Evolutionary conservation across 2,329 filamentous ascomycete species (phyloP).

Genomic region (Diaporthe humulicola): DNA sequence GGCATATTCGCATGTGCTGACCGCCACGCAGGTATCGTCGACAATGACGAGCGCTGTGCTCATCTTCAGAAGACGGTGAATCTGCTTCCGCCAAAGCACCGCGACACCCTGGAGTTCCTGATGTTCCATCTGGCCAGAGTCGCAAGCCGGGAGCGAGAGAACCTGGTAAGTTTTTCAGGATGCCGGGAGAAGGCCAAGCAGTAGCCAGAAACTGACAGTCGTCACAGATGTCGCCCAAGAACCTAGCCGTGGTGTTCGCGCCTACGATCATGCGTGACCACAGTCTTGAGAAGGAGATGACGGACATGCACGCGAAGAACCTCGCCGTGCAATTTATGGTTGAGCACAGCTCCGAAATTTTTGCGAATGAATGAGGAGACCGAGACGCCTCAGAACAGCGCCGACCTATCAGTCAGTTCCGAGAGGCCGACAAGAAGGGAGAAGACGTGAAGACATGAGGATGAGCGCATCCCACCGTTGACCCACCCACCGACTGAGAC

Average conservation of each 20-base stretch:
- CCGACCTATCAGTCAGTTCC: neutral
- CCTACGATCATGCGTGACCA: constrained; percentile 96
- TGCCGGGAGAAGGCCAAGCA: neutral
- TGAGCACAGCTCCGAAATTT: constrained; percentile 88
- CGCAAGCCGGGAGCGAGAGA: constrained; percentile 84
- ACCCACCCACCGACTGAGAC: constrained; percentile 24
- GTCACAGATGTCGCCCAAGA: constrained; percentile 90
- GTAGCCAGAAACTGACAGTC: constrained; percentile 42
- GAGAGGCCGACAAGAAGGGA: neutral
- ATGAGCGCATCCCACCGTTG: neutral
- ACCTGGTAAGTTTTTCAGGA: constrained; percentile 72
- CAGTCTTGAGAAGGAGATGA: constrained; percentile 94
- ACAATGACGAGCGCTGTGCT: constrained; percentile 75
- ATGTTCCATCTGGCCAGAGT: constrained; percentile 94
- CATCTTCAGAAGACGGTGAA: constrained; percentile 81
- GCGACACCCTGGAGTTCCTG: constrained; percentile 91
- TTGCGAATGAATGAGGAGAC: constrained; percentile 61
- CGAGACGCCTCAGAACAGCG: neutral
- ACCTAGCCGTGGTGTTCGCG: constrained; percentile 96
- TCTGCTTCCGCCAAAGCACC: constrained; percentile 84
- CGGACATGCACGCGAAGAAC: constrained; percentile 94
- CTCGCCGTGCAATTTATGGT: constrained; percentile 92
- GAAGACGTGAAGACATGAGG: neutral
- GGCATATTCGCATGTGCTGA: constrained; percentile 5
- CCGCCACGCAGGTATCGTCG: constrained; percentile 68